Percentiles rank a stretch among this genome's conserved stretches.
These are phyloP conservation scores for Mycena filopes DNA, from an alignment of 768 basidiomycete genomes.

Conservation along the genomic window DNA sequence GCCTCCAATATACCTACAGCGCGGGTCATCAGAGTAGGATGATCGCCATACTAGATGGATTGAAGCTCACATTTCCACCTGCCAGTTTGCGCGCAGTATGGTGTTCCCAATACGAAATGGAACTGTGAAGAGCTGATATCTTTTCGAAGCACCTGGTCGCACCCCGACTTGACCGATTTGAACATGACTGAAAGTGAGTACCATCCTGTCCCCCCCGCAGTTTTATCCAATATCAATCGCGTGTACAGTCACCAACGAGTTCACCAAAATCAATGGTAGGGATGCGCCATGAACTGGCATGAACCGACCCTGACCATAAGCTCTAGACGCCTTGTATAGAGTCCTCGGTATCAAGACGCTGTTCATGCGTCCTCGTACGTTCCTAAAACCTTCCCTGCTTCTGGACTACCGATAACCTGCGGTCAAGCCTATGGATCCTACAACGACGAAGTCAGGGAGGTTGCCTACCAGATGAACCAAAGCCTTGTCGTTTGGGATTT, in stretches of 20 bases:
- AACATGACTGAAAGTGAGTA: conserved; percentile 38
- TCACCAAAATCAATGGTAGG: conserved; percentile 24
- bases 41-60: no score
- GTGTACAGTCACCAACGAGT: conserved; percentile 21
- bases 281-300: neutral
- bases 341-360: conserved; percentile 41
- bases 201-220: no score
- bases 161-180: conserved; percentile 38
- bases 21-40: conserved; percentile 40
- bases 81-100: no score
- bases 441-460: conserved; percentile 29
- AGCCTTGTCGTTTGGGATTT: conserved; percentile 46
- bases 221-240: neutral
- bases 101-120: no score
- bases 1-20: conserved; percentile 37
- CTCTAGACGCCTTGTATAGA: conserved; percentile 35
- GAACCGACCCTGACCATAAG: neutral
- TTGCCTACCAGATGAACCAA: conserved; percentile 26
- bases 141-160: conserved; percentile 36
- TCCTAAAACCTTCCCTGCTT: neutral
- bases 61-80: no score
- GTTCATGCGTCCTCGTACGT: conserved; percentile 15
- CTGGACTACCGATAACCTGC: neutral
- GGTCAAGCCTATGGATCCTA: conserved; percentile 33
- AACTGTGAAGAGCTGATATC: neutral